Evolutionary conservation across 2,329 filamentous ascomycete genomes (phyloP).

Genomic region (Raffaelea arxii): DNA sequence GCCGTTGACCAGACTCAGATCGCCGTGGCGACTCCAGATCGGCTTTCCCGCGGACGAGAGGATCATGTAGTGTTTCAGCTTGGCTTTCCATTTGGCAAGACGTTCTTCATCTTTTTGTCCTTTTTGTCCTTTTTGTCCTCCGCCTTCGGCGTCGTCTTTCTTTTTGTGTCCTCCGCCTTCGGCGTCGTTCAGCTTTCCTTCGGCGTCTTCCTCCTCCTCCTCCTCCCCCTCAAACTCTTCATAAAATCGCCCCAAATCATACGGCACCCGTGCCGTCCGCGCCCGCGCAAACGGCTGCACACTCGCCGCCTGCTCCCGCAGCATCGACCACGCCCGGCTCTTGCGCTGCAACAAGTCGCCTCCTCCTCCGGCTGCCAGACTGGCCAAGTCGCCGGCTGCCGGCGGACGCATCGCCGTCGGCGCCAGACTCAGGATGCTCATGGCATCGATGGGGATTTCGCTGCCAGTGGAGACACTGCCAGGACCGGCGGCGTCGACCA

Average conservation of each 20-base stretch:
- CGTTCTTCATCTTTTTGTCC: conserved; percentile 54
- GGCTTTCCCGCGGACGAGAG: conserved; percentile 93
- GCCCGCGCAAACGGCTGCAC: conserved; percentile 51
- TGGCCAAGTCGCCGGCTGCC: conserved; percentile 73
- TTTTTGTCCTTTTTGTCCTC: too few species aligned
- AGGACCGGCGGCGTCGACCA: conserved; percentile 16
- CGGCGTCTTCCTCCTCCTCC: conserved; percentile 23
- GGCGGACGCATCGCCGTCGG: conserved; percentile 52
- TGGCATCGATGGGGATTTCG: conserved; percentile 53
- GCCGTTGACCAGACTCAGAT: conserved; percentile 78
- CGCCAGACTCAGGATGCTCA: conserved; percentile 57
- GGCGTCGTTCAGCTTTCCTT: too few species aligned
- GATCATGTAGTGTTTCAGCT: conserved; percentile 95
- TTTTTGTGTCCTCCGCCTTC: conserved; percentile 26
- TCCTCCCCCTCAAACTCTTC: conserved; percentile 70
- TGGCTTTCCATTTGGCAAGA: conserved; percentile 73
- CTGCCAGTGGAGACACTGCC: conserved; percentile 14
- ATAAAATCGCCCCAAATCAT: conserved; percentile 56
- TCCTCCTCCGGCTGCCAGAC: conserved; percentile 67
- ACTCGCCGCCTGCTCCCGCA: conserved; percentile 52
- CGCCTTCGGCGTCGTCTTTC: conserved; percentile 28
- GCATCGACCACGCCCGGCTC: conserved; percentile 58
- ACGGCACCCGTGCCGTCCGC: conserved; percentile 30
- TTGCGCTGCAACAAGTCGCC: conserved; percentile 52
- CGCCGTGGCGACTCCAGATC: conserved; percentile 91